Percentiles rank a stretch among this genome's conserved stretches.
Evolutionary conservation across 225 moss, liverwort and hornwort genomes (phyloP).

Genomic region (Polytrichum commune): DNA sequence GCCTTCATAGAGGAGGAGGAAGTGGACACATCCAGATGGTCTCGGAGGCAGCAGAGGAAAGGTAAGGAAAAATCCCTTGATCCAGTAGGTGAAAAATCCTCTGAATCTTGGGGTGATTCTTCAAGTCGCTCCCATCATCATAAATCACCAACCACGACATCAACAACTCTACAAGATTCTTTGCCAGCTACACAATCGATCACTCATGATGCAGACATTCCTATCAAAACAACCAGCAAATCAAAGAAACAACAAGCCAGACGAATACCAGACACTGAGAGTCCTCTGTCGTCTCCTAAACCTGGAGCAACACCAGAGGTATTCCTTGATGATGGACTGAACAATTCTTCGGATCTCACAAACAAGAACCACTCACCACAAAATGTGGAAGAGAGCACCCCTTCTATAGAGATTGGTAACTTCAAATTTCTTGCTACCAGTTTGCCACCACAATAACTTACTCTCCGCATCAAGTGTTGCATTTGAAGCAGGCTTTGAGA

Average conservation of each 20-base stretch:
- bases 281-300: neutral
- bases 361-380: too few relatives aligned
- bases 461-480: too few relatives aligned
- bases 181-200: too few relatives aligned
- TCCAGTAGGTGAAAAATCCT: neutral
- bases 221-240: neutral
- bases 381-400: too few relatives aligned
- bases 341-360: too few relatives aligned
- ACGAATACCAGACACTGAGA: too few relatives aligned
- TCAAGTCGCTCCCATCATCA: neutral
- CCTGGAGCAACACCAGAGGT: neutral
- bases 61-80: too few relatives aligned
- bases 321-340: neutral
- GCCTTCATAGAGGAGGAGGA: slow-evolving; percentile 82
- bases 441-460: too few relatives aligned
- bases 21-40: slow-evolving; percentile 13
- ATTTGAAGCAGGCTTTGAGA: too few relatives aligned
- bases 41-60: neutral
- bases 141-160: neutral
- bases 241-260: neutral
- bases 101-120: neutral
- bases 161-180: neutral
- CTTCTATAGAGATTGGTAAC: too few relatives aligned
- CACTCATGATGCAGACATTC: neutral
- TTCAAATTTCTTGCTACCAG: too few relatives aligned